Base-by-base conservation (phyloP, 257 asterid species). In the Fraxinus quadrangulata region DNA sequence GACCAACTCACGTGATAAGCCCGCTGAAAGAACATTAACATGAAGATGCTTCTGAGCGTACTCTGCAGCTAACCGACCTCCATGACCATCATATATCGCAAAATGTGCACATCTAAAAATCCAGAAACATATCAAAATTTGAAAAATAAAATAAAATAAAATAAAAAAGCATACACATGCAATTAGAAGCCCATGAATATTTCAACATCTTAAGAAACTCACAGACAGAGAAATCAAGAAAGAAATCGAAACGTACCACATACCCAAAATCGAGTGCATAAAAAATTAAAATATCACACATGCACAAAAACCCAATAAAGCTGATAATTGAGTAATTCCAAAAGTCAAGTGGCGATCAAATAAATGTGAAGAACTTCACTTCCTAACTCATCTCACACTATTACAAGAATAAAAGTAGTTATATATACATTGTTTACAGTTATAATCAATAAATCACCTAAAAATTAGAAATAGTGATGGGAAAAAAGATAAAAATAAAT, bases 1-100 rank as follows among this genome's bases (percentile, higher is more conserved):
- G 96, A 94, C 98, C 98, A 90, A 94, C 98, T 94, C 97, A 94
- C 97, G 98, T 92, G 97, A 95, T 94, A 92, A 94, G 96, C 97
- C 98, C 61, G 96, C 94, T 19, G 87, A 85, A 81, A 94, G 88
- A 81, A 94, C 97, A 87, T 90, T 92, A 76, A 75, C 70, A 78
- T 94, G 97, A 78, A 94, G 87, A 87, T 90, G 91, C 89, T 92
- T 94, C 85, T 84, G 91, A 2, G 95, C 97, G 82, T 92, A 94
- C 70, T 90, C 91, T 13, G 97, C 97, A 45, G 98, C 98, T 80
- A 88, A 84, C 45, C 96, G 88, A 69, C 98, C 97, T 40, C 97
- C 97, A 81, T 94, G 98, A 6, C 96, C 96, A 85, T 94, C 98
- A 54, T 92, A 94, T 75, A 94, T 85, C 11, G 97, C 96, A 84